Evolutionary conservation across 2,329 filamentous ascomycete genomes (phyloP).

Genomic region (Fusarium kyushuense): DNA sequence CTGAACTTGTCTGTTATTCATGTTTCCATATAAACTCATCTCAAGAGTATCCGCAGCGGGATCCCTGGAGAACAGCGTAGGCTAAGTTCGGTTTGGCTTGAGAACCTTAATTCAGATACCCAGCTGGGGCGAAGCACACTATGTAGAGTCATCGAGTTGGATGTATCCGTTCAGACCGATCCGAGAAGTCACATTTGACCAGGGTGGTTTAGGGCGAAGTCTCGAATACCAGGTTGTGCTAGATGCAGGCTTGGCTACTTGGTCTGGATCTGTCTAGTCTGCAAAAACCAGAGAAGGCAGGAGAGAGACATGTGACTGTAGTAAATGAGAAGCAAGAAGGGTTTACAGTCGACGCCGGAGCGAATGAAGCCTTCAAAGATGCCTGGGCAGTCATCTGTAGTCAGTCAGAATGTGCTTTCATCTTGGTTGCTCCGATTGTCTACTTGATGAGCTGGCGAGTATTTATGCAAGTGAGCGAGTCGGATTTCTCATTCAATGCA

Average conservation of each 20-base stretch:
- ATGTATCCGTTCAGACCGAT: constrained; percentile 9
- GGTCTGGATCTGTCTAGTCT: constrained; percentile 7
- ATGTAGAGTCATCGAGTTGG: neutral
- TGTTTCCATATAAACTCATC: constrained; percentile 2
- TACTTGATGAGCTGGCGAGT: neutral
- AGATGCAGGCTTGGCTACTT: constrained; percentile 24
- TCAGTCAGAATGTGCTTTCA: no score
- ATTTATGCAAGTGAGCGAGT: constrained; percentile 23
- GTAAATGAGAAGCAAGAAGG: neutral
- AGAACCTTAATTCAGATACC: constrained; percentile 42
- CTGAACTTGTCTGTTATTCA: constrained; percentile 2
- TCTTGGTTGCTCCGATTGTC: neutral
- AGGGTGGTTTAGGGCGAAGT: constrained; percentile 16
- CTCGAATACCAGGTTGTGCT: constrained; percentile 13
- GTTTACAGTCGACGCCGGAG: no score
- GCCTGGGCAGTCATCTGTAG: neutral
- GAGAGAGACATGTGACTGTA: neutral
- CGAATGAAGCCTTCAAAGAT: neutral
- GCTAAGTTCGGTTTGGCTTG: constrained; percentile 37
- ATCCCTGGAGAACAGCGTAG: constrained; percentile 11
- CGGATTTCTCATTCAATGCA: constrained; percentile 18
- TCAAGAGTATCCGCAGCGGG: constrained; percentile 15
- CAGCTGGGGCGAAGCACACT: constrained; percentile 32
- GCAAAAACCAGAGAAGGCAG: constrained; percentile 2
- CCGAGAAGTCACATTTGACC: constrained; percentile 11